These are phyloP conservation scores for Serendipita vermifera DNA, from an alignment of 768 basidiomycete species.

Conservation along the genomic window DNA sequence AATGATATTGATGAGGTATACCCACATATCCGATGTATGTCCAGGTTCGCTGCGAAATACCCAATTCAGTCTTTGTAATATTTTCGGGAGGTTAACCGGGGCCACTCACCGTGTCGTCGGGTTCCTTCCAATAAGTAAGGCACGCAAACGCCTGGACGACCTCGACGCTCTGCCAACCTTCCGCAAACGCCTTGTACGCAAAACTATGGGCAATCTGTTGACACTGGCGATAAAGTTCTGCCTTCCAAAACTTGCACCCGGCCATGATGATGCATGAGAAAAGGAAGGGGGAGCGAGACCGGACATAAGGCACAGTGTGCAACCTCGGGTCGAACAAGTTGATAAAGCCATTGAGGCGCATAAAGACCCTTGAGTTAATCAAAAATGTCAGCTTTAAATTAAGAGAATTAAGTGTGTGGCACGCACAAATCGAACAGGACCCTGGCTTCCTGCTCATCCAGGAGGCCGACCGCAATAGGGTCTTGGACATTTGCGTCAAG, in stretches of 20 bases:
- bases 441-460: constrained; percentile 56
- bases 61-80: too few species aligned
- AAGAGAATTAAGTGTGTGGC: not conserved
- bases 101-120: constrained; percentile 58
- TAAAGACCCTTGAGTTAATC: constrained; percentile 47
- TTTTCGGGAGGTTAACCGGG: too few species aligned
- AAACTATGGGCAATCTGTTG: constrained; percentile 61
- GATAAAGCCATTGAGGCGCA: constrained; percentile 80
- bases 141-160: constrained; percentile 83
- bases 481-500: constrained; percentile 32
- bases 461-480: constrained; percentile 57
- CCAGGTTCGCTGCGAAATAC: constrained; percentile 64
- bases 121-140: constrained; percentile 81
- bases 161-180: constrained; percentile 70
- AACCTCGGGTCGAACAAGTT: constrained; percentile 80
- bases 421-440: constrained; percentile 46
- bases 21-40: constrained; percentile 75
- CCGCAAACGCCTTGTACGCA: constrained; percentile 63
- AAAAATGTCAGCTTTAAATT: not conserved
- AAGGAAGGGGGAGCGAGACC: constrained; percentile 65
- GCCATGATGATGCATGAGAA: constrained; percentile 78
- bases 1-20: constrained; percentile 13
- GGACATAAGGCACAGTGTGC: constrained; percentile 69
- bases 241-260: constrained; percentile 71
- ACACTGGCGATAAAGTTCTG: constrained; percentile 50